Conservation (phyloP, 2,329 filamentous ascomycete species). For the Cercospora canescens region DNA sequence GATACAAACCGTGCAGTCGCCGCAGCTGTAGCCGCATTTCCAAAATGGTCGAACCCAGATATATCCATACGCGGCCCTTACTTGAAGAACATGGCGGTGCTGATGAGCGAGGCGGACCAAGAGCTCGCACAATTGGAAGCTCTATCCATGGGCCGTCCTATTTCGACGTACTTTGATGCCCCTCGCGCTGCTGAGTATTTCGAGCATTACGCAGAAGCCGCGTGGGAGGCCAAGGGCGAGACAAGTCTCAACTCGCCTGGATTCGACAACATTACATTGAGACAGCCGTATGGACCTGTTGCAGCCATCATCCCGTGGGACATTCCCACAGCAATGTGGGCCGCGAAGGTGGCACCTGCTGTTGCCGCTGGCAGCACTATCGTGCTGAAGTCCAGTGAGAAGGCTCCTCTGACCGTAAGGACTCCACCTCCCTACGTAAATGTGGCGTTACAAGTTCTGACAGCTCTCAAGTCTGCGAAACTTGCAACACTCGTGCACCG, state of each 20-base stretch:
- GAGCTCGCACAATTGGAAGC: conserved; percentile 50
- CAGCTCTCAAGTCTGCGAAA: conserved; percentile 11
- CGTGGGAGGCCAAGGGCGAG: conserved; percentile 44
- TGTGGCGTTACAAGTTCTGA: neutral
- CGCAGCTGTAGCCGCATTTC: conserved; percentile 67
- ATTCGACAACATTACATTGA: conserved; percentile 42
- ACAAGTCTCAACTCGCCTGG: conserved; percentile 52
- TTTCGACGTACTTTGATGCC: conserved; percentile 42
- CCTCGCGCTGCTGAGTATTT: conserved; percentile 38
- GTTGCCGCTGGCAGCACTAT: conserved; percentile 56
- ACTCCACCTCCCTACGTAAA: neutral
- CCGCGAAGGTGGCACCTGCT: conserved; percentile 73
- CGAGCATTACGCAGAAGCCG: conserved; percentile 47
- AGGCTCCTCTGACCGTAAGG: conserved; percentile 9
- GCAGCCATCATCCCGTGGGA: conserved; percentile 77
- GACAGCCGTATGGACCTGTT: conserved; percentile 31
- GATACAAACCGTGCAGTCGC: conserved; percentile 72
- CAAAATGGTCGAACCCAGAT: conserved; percentile 55
- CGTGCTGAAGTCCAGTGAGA: conserved; percentile 45
- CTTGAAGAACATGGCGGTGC: conserved; percentile 48
- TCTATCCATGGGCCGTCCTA: conserved; percentile 48
- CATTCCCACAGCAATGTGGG: conserved; percentile 72
- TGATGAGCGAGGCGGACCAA: conserved; percentile 42
- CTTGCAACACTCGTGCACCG: conserved; percentile 41
- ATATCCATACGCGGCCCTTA: conserved; percentile 43